A percentile compares a stretch with the other conserved stretches of the same genome.
These are phyloP conservation scores for Solanum lycopersicoides DNA, from an alignment of 257 asterid genomes.

Conservation along the genomic window DNA sequence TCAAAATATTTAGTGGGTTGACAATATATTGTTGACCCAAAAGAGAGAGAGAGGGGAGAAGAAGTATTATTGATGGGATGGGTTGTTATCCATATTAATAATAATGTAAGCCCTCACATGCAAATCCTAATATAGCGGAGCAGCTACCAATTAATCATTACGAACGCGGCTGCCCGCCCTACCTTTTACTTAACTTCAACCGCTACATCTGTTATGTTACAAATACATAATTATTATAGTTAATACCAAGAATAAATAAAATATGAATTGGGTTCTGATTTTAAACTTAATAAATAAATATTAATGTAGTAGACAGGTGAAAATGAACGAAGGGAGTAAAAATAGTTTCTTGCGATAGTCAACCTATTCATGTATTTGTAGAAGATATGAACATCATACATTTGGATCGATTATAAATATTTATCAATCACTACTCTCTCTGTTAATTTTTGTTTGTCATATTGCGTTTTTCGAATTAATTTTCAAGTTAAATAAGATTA, in stretches of 20 bases:
- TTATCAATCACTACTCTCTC: rapidly evolving
- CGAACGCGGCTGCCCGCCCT: background rate
- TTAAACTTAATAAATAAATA: no score
- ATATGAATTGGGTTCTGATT: no score
- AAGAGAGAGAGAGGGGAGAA: background rate
- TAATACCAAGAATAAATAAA: no score
- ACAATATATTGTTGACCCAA: background rate
- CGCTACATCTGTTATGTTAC: background rate
- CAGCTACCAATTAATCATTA: background rate
- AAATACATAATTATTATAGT: no score
- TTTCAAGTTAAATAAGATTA: no score
- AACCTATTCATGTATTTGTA: no score
- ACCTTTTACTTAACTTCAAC: background rate
- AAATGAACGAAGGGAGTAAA: no score
- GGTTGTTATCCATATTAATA: background rate
- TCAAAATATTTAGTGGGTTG: background rate
- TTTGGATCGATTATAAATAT: rapidly evolving
- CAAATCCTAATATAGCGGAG: background rate
- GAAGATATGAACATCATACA: no score
- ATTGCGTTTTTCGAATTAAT: no score
- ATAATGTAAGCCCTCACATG: background rate
- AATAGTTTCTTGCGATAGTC: no score
- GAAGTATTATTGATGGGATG: background rate
- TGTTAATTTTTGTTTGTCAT: no score
- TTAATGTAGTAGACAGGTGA: no score